Percentiles rank a stretch among this genome's conserved stretches.
Conservation (phyloP, 371 early-diverging fungal genomes). For the Mucor ambiguus region DNA sequence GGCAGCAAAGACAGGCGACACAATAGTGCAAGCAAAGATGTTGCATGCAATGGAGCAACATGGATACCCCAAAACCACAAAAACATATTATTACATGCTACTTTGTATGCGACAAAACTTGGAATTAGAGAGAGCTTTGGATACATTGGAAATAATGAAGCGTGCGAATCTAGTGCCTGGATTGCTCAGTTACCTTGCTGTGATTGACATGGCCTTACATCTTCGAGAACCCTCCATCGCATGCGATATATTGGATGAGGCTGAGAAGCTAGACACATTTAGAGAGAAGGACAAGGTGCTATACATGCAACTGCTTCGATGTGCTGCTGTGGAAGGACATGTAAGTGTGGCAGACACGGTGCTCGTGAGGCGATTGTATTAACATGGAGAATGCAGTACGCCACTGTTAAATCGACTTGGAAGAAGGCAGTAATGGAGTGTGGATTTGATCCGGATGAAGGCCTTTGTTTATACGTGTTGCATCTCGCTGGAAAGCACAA, state of each 20-base stretch:
- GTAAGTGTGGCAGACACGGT: conserved; percentile 32
- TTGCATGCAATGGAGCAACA: conserved; percentile 30
- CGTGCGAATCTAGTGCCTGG: conserved; percentile 15
- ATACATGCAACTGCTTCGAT: conserved; percentile 44
- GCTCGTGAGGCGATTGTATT: neutral
- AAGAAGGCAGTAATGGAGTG: conserved; percentile 40
- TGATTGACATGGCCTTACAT: conserved; percentile 28
- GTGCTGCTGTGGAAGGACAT: conserved; percentile 44
- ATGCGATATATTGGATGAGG: conserved; percentile 42
- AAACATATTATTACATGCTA: conserved; percentile 29
- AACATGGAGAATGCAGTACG: conserved; percentile 29
- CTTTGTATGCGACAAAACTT: conserved; percentile 36
- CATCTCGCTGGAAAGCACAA: conserved; percentile 60
- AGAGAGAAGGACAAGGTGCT: conserved; percentile 27
- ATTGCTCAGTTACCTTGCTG: conserved; percentile 12
- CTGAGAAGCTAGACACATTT: conserved; percentile 36
- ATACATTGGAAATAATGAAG: conserved; percentile 43
- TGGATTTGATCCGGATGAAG: conserved; percentile 58
- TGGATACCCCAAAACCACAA: conserved; percentile 14
- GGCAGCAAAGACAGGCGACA: conserved; percentile 27
- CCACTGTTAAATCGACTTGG: conserved; percentile 48
- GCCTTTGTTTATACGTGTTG: conserved; percentile 57
- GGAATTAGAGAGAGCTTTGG: conserved; percentile 44
- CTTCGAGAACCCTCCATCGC: conserved; percentile 32
- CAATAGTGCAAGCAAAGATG: conserved; percentile 27